A percentile compares a stretch with the other conserved stretches of the same genome.
phyloP scores from a whole-genome alignment of 108 stramenopile genomes.

The Fragilariopsis cylindrus region DNA sequence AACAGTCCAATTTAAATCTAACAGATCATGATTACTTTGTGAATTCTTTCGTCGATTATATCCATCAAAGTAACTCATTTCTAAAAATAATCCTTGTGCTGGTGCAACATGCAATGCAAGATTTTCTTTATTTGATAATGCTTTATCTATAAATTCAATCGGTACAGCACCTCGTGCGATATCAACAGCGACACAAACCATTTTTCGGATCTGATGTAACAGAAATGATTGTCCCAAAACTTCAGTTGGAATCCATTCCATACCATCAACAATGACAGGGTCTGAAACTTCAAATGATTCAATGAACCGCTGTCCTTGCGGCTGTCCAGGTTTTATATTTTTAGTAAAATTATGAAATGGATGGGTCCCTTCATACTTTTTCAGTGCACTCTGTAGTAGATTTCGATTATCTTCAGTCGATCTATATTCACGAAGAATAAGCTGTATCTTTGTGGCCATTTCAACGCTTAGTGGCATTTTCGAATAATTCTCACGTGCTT shows the following conservation, averaged over 20 bases:
- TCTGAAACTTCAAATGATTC: conserved; percentile 65
- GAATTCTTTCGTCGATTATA: conserved; percentile 70
- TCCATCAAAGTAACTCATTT: conserved; percentile 79
- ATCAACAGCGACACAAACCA: conserved; percentile 89
- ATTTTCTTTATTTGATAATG: conserved; percentile 33
- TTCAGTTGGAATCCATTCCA: conserved; percentile 86
- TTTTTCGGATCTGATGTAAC: conserved; percentile 98
- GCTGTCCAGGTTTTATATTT: conserved; percentile 60
- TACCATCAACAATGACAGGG: conserved; percentile 61
- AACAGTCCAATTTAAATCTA: conserved; percentile 57
- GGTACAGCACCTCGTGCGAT: conserved; percentile 69
- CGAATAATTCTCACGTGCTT: conserved; percentile 36
- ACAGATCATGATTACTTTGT: conserved; percentile 37
- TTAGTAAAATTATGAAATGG: conserved; percentile 90
- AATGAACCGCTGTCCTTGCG: conserved; percentile 80
- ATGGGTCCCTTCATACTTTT: conserved; percentile 88
- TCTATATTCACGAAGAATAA: conserved; percentile 49
- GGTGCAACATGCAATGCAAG: conserved; percentile 74
- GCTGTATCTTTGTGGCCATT: conserved; percentile 41
- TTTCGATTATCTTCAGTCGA: conserved; percentile 54
- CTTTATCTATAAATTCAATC: conserved; percentile 51
- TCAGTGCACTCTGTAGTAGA: conserved; percentile 56
- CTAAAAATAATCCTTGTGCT: conserved; percentile 84
- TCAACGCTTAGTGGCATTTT: conserved; percentile 39
- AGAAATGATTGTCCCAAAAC: conserved; percentile 96